Evolutionary conservation across 1,284 basidiomycete genomes (phyloP).

Genomic region (Boletus holoroseus): DNA sequence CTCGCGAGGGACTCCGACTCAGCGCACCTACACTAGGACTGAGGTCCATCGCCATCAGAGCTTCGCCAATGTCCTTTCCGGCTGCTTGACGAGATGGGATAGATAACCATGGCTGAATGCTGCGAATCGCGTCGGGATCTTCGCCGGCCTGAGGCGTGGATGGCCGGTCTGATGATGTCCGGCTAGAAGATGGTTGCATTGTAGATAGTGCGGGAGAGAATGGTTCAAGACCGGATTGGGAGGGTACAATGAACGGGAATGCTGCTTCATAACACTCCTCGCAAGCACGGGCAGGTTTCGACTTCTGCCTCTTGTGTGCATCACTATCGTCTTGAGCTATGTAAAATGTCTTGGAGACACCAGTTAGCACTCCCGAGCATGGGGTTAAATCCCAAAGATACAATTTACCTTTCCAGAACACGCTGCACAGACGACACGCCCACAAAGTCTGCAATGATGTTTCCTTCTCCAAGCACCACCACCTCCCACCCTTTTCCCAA

Average conservation of each 20-base stretch:
- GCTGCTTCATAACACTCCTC: slow-evolving; percentile 82
- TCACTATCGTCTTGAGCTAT: slow-evolving; percentile 50
- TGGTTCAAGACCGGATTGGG: slow-evolving; percentile 14
- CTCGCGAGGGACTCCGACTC: slow-evolving; percentile 28
- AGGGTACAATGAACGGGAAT: slow-evolving; percentile 54
- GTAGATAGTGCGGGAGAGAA: slow-evolving; percentile 5
- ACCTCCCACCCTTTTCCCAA: slow-evolving; percentile 14
- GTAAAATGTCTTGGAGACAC: slow-evolving; percentile 61
- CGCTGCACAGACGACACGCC: slow-evolving; percentile 75
- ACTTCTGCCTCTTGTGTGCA: slow-evolving; percentile 43
- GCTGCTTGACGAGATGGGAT: slow-evolving; percentile 23
- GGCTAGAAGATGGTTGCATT: slow-evolving; percentile 5
- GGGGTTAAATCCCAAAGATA: not conserved
- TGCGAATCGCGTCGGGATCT: slow-evolving; percentile 3
- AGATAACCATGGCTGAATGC: slow-evolving; percentile 33
- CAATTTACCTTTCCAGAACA: slow-evolving; percentile 73
- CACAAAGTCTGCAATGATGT: slow-evolving; percentile 90
- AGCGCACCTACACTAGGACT: slow-evolving; percentile 7
- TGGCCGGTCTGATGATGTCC: slow-evolving; percentile 15
- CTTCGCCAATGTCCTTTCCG: slow-evolving; percentile 25
- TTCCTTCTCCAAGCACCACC: slow-evolving; percentile 54
- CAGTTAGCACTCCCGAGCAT: not conserved
- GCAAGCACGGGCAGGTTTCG: slow-evolving; percentile 74
- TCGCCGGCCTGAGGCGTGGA: slow-evolving; percentile 24
- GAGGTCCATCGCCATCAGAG: slow-evolving; percentile 42